A percentile compares a stretch with the other conserved stretches of the same genome.
Conservation (phyloP, 495 filamentous ascomycete genomes). For the Penicillium desertorum region DNA sequence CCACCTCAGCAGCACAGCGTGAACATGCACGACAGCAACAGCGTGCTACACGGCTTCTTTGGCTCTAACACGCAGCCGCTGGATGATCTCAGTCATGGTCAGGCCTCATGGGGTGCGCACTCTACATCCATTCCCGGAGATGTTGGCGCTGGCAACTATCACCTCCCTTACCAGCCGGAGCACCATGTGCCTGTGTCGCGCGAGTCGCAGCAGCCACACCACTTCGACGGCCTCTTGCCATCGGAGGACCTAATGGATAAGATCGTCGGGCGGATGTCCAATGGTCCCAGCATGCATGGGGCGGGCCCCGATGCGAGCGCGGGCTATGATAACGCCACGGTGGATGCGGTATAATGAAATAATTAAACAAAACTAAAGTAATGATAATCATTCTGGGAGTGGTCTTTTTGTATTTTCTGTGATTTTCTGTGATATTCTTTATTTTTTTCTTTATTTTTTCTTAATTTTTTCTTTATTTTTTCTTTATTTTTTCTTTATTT, state of each 20-base stretch:
- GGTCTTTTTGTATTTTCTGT: slow-evolving; percentile 25
- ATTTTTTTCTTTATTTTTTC: slow-evolving; percentile 18
- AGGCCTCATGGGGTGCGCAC: slow-evolving; percentile 39
- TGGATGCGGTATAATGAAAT: slow-evolving; percentile 36
- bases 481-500: no score
- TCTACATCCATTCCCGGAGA: slow-evolving; percentile 37
- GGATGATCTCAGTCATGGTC: slow-evolving; percentile 39
- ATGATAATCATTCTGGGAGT: slow-evolving; percentile 33
- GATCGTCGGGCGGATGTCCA: slow-evolving; percentile 41
- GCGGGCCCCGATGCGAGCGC: slow-evolving; percentile 36
- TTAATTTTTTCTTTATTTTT: slow-evolving; percentile 11
- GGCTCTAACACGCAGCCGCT: slow-evolving; percentile 35
- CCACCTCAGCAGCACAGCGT: slow-evolving; percentile 34
- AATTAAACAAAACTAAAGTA: slow-evolving; percentile 20
- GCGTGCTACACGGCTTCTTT: slow-evolving; percentile 38
- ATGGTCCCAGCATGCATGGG: slow-evolving; percentile 41
- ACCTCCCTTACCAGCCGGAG: slow-evolving; percentile 38
- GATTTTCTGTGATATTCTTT: slow-evolving; percentile 10
- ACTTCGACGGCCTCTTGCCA: slow-evolving; percentile 40
- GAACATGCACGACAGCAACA: slow-evolving; percentile 40
- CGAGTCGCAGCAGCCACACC: slow-evolving; percentile 37
- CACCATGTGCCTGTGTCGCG: slow-evolving; percentile 37
- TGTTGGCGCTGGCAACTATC: slow-evolving; percentile 33
- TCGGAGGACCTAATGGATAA: slow-evolving; percentile 46
- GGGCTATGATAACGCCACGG: slow-evolving; percentile 36